phyloP scores from a whole-genome alignment of 306 rosid genomes.

The Mimosa bimucronata region DNA sequence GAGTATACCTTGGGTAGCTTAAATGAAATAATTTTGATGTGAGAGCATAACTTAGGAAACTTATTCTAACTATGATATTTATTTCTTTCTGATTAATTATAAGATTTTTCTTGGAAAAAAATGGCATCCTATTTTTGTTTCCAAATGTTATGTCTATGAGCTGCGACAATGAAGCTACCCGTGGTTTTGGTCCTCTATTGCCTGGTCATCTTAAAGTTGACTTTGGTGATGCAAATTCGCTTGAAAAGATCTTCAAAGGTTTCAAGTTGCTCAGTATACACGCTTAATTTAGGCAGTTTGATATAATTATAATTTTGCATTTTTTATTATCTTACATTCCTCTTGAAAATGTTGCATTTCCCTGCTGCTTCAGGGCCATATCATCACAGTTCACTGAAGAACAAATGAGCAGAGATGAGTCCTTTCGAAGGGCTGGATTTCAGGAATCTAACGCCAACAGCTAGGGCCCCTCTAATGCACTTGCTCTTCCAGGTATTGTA shows the following conservation, averaged over 20 bases:
- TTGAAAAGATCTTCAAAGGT: constrained; percentile 88
- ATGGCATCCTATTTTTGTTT: constrained; percentile 2
- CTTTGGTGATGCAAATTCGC: constrained; percentile 84
- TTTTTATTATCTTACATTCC: neutral
- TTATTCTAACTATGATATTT: neutral
- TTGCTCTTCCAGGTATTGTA: constrained; percentile 79
- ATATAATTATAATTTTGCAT: neutral
- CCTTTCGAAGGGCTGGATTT: constrained; percentile 92
- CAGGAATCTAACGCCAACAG: constrained; percentile 70
- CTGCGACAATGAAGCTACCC: constrained; percentile 95
- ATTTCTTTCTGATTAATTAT: neutral
- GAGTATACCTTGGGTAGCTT: too few species aligned
- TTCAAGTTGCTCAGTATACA: constrained; percentile 8
- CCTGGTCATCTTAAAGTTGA: constrained; percentile 95
- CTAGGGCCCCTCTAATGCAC: constrained; percentile 57
- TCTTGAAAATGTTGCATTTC: constrained; percentile 15
- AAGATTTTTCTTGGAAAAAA: neutral
- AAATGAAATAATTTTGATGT: neutral
- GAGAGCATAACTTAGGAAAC: neutral
- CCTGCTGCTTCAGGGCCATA: constrained; percentile 58
- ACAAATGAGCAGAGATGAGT: constrained; percentile 96
- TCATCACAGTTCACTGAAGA: constrained; percentile 81
- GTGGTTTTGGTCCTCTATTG: constrained; percentile 89
- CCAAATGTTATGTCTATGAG: constrained; percentile 84
- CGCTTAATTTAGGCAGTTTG: too few species aligned